Base-by-base conservation (phyloP, 306 rosid genomes). In the Hippophae tibetana region DNA sequence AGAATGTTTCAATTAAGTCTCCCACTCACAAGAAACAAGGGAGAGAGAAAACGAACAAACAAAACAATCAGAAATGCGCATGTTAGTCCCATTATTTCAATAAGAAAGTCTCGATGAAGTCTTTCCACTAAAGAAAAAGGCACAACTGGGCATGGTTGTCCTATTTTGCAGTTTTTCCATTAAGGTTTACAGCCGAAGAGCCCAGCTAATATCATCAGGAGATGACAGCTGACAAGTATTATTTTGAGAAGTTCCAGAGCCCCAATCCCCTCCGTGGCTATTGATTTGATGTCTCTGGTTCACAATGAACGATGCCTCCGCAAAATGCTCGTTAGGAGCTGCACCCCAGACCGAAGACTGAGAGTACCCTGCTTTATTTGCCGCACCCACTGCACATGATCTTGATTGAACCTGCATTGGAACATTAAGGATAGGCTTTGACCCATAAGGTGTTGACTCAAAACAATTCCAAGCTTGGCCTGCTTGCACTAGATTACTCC, bases 401-500 rank as follows among this genome's bases (percentile, higher is more conserved):
- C 51, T 50, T 47, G 69, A 26, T 45, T 65, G 56, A 13, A 5
- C 52, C 53, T 67, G 53, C 45, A 58, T 9, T 5, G 54, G 25
- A 63, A 42, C 9, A 13, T n/a, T n/a, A 7, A 48, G 25, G 42
- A 38, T 13, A 47, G 58, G 74, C 27, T 13, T 52, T 49, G 51
- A 44, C 40, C 52, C 25, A 41, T 40, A 10, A 57, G 42, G 52
- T 3, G 51, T 55, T 48, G 68, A 68, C 57, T 18, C 26, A 14
- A 18, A 55, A 54, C 40, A 11, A 13, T 43, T 66, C 63, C 23
- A 48, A 52, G 27, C 48, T 69, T 61, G 67, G 48, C 56, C 59
- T 44, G 60, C 48, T 43, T 14, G 61, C 72, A 13, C n/a, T 7
- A 14, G 7, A 10, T 4, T 5, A 47, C 58, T 42, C 12, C 42